A percentile compares a stretch with the other conserved stretches of the same genome.
Conservation (phyloP, 2,329 filamentous ascomycete species). For the Gremmenia infestans region DNA sequence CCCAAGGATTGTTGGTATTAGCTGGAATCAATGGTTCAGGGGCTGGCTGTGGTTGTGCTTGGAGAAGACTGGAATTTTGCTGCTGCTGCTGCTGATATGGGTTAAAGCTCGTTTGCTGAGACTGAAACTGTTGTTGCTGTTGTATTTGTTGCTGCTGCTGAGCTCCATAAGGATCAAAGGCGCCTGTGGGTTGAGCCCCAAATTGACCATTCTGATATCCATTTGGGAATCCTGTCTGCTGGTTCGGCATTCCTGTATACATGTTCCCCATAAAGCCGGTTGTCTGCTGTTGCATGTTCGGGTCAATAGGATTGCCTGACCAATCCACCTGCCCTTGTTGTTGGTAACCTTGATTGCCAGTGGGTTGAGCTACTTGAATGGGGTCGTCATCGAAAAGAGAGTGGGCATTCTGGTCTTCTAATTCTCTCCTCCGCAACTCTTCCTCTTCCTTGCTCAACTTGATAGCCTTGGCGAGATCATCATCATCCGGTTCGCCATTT, state of each 20-base stretch:
- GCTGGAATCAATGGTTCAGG: conserved; percentile 61
- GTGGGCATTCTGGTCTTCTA: conserved; percentile 79
- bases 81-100: conserved; percentile 43
- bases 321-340: conserved; percentile 95
- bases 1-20: conserved; percentile 94
- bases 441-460: conserved; percentile 94
- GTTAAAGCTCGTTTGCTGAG: conserved; percentile 48
- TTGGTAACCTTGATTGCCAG: conserved; percentile 95
- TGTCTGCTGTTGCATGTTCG: conserved; percentile 70
- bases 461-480: conserved; percentile 91
- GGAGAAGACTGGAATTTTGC: conserved; percentile 25
- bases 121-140: conserved; percentile 11
- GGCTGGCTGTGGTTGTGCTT: conserved; percentile 46
- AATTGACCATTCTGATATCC: conserved; percentile 63
- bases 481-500: conserved; percentile 57
- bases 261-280: conserved; percentile 64
- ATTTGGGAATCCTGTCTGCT: conserved; percentile 62
- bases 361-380: conserved; percentile 55
- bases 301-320: conserved; percentile 90
- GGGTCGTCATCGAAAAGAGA: conserved; percentile 84
- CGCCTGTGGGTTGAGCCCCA: conserved; percentile 59
- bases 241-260: conserved; percentile 46
- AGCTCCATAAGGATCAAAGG: conserved; percentile 63
- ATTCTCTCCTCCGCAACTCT: conserved; percentile 76
- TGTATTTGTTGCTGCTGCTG: conserved; percentile 37